Evolutionary conservation across 495 filamentous ascomycete genomes (phyloP), one percentile per base, ranked within the genome.

Genomic region (Daldinia caldariorum): DNA sequence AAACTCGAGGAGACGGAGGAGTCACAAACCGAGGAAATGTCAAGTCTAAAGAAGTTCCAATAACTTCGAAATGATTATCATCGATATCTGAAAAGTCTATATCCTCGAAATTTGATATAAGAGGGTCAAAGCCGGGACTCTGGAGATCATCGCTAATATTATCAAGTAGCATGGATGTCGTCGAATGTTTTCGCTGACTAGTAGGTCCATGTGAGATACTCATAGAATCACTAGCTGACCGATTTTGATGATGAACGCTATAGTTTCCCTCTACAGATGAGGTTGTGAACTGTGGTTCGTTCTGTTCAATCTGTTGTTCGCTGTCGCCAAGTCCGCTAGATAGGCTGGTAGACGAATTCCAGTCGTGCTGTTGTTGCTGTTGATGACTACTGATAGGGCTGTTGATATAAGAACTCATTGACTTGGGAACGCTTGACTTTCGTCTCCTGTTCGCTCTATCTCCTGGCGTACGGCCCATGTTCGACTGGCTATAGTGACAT

Each of bases 51-150:
- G 16, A 14, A 45, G 41, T 18, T 20, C 41, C 16, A 16, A 45
- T 45, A 45, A 45, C 41, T 45, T 45, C 41, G 18, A 45, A 45
- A 45, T 45, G 16, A 16, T 45, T 45, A 45, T 45, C 41, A 18
- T 45, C 41, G 41, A 45, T 45, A 45, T 45, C 41, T 45, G 41
- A 45, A 16, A 45, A 45, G 16, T 45, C 41, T 45, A 45, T 45
- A 45, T 45, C 41, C 16, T 45, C 41, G 41, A 45, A 45, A 45
- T 45, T 16, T 2, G 41, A 20, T 16, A 45, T 45, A 16, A 45
- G 41, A 14, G 41, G 41, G 7, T 45, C 41, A 45, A 45, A 45
- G 2, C 16, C n/a, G 41, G 41, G 41, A 2, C 41, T 20, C 8
- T 45, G 41, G 3, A 45, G 41, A 6, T 45, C 41, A 3, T 45